phyloP scores from a whole-genome alignment of 164 flowering plant genomes.

The Tinospora cordifolia region DNA sequence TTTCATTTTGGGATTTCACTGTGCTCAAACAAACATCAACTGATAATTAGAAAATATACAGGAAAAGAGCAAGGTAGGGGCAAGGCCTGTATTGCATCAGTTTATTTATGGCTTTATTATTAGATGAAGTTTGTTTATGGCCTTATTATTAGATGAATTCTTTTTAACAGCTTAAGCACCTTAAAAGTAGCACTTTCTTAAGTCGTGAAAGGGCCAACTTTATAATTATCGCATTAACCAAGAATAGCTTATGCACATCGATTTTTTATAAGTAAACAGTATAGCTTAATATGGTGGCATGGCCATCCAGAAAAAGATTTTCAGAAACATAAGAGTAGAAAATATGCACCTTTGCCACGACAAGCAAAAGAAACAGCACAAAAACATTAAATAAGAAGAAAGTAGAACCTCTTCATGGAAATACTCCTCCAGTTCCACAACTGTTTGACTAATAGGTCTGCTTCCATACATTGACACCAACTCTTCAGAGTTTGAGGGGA shows the following conservation, averaged over 20 bases:
- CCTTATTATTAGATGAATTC: not conserved
- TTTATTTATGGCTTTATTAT: not conserved
- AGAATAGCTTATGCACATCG: not conserved
- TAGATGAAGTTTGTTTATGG: not conserved
- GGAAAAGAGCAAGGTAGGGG: too few relatives aligned
- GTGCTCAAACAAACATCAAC: too few relatives aligned
- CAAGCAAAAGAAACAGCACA: not conserved
- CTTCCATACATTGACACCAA: conserved; percentile 84
- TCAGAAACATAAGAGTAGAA: not conserved
- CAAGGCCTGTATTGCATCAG: not conserved
- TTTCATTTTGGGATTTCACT: not conserved
- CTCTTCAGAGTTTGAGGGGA: conserved; percentile 73
- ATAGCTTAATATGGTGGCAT: conserved; percentile 1
- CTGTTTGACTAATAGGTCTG: conserved; percentile 39
- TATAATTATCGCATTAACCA: not conserved
- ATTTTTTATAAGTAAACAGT: not conserved
- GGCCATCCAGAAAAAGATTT: not conserved
- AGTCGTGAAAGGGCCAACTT: not conserved
- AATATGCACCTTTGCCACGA: not conserved
- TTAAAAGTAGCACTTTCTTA: not conserved
- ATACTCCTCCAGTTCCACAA: conserved; percentile 78
- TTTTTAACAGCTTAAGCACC: not conserved
- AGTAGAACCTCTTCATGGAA: conserved; percentile 80
- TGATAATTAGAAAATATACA: too few relatives aligned
- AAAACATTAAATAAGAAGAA: not conserved